Base-by-base conservation (phyloP, 306 rosid genomes). In the Dalbergia oliveri region DNA sequence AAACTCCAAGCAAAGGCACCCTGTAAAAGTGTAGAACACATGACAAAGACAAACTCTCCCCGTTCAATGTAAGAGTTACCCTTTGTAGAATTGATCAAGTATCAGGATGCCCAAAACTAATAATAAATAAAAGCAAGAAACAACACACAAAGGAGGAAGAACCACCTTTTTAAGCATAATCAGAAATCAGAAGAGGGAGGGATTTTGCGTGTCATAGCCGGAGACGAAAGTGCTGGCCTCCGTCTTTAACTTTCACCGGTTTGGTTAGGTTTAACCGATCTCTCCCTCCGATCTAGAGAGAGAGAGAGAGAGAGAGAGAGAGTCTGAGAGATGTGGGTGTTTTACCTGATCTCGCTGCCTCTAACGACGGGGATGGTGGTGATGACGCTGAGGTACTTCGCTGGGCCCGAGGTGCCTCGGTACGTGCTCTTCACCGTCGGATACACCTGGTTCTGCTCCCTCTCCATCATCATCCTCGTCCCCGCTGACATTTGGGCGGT, bases 401-500 rank as follows among this genome's bases (percentile, higher is more conserved):
- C 97, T 18, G 97, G 93, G 39, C 98, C 97, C 0, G 79, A 88
- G 61, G 94, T 93, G 37, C 99, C 94, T 85, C 95, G 95, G 69
- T 95, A 90, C 60, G 99, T 95, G 16, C 84, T 88, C 15, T 82
- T 95, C 83, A 93, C 97, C 63, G 99, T 95, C 58, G 99, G 97
- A 73, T 95, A 95, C 75, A 87, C 99, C 66, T 93, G 97, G 95
- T 95, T 95, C 77, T 93, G 94, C 66, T 95, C 99, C 6, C 88
- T 93, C 82, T 91, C 99, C 84, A 82, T 93, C 75, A 93, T 95
- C 85, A 88, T 91, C 74, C 97, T 95, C 78, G 97, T 95, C 78
- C 98, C 99, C 13, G 97, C 97, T 49, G 99, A 95, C 65, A 93
- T 95, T 79, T 95, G 99, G 99, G 89, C 87, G 91, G 99, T 95